Percentiles rank a stretch among this genome's conserved stretches.
Conservation (phyloP, 495 filamentous ascomycete genomes). For the Durotheca rogersii region DNA sequence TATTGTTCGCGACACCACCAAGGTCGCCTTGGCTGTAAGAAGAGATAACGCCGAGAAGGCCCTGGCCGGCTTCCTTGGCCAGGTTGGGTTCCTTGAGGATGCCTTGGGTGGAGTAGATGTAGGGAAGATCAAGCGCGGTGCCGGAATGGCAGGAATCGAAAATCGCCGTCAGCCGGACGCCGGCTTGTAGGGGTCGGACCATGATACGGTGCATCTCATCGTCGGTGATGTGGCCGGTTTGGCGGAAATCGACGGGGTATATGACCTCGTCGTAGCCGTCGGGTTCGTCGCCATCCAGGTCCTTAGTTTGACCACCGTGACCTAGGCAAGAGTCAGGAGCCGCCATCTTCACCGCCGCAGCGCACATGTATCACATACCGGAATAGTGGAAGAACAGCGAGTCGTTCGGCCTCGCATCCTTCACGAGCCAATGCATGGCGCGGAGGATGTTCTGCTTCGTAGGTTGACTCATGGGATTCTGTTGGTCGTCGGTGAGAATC, state of each 20-base stretch:
- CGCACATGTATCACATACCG: slow-evolving; percentile 52
- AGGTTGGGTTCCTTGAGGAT: slow-evolving; percentile 97
- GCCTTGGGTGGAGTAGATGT: slow-evolving; percentile 94
- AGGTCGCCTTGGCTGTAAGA: slow-evolving; percentile 90
- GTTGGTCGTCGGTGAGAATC: slow-evolving; percentile 93
- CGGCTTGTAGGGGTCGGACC: slow-evolving; percentile 77
- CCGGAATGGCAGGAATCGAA: slow-evolving; percentile 99
- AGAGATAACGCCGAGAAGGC: slow-evolving; percentile 83
- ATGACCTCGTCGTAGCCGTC: slow-evolving; percentile 98
- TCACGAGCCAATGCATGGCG: slow-evolving; percentile 98
- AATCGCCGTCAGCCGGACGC: slow-evolving; percentile 92
- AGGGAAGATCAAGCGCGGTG: slow-evolving; percentile 92
- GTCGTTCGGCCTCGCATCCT: slow-evolving; percentile 90
- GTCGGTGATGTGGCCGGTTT: slow-evolving; percentile 90
- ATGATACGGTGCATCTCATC: slow-evolving; percentile 99
- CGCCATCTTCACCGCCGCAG: not conserved
- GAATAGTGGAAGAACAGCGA: slow-evolving; percentile 99
- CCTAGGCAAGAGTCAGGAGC: slow-evolving; percentile 51
- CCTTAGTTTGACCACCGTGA: slow-evolving; percentile 95
- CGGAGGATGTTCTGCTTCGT: slow-evolving; percentile 94
- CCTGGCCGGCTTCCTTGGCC: slow-evolving; percentile 95
- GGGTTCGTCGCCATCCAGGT: slow-evolving; percentile 90
- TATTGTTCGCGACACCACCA: slow-evolving; percentile 74
- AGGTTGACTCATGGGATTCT: slow-evolving; percentile 94
- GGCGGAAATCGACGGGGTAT: slow-evolving; percentile 92